A percentile compares a stretch with the other conserved stretches of the same genome.
These are phyloP conservation scores for Colletotrichum sp. DNA, from an alignment of 2,329 filamentous ascomycete species.

Conservation along the genomic window DNA sequence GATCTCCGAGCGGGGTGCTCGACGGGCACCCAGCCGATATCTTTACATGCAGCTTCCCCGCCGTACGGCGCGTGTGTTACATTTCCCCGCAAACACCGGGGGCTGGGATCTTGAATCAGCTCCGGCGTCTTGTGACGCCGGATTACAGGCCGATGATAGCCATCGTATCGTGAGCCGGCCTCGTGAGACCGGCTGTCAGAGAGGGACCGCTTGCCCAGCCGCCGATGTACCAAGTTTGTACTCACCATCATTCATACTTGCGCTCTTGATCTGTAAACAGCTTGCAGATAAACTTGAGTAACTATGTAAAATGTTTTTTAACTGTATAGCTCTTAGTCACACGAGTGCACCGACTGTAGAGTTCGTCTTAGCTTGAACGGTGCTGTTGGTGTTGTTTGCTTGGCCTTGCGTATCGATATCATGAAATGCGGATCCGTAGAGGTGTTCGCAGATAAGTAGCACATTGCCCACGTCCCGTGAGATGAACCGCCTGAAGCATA, in stretches of 20 bases:
- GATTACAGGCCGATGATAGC: neutral
- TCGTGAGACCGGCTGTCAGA: neutral
- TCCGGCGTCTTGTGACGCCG: neutral
- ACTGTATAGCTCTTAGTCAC: neutral
- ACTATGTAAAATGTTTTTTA: neutral
- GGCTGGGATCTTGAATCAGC: neutral
- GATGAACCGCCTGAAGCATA: neutral
- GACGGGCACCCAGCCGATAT: slow-evolving; percentile 4
- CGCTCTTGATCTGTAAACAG: neutral
- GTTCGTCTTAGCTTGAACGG: neutral
- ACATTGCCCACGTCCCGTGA: neutral
- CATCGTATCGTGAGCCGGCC: neutral
- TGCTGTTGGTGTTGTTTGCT: neutral
- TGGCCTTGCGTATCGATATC: neutral
- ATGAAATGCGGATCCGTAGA: neutral
- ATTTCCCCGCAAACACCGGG: neutral
- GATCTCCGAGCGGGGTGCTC: neutral
- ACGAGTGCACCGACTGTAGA: neutral
- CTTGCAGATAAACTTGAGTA: neutral
- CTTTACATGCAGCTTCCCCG: neutral
- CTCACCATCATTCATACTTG: neutral
- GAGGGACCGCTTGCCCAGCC: neutral
- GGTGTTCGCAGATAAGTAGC: slow-evolving; percentile 1
- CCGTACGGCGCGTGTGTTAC: neutral
- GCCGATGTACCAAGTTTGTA: neutral